Base-by-base conservation (phyloP, 192 early-diverging fungal species). In the Entomortierella beljakovae region DNA sequence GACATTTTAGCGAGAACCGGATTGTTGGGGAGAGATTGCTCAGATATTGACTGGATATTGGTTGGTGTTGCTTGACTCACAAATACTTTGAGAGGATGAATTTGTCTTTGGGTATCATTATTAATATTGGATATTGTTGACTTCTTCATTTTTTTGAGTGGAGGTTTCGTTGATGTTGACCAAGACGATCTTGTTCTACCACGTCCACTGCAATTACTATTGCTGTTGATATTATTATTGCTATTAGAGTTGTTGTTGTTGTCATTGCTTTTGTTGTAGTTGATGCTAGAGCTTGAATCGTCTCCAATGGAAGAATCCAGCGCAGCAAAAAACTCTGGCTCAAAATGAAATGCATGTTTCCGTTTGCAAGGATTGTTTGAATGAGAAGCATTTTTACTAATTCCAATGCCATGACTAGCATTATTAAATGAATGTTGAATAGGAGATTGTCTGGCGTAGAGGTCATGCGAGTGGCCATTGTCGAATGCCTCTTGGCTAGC, bases 291-390 rank as follows among this genome's bases (percentile, higher is more conserved):
- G n/a, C n/a, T n/a, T n/a, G n/a, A n/a, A n/a, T n/a, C 28, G 20
- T 69, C 75, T 32, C 35, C 26, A 0, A 69, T 23, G 7, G 74
- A 64, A 8, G 74, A 40, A 11, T 79, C 75, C 5, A 79, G 64
- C 1, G 68, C 66, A 3, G 67, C 75, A 49, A 54, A 53, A 33
- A 70, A 79, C 7, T 79, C 75, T 23, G 75, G 61, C n/a, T 79
- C 75, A 48, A 79, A 79, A 1, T 70, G 67, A 15, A 70, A 37
- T 22, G 75, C 48, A 11, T 69, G 75, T 22, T 79, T 70, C 37
- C 71, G 62, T 25, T 66, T 74, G 51, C 53, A 52, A 22, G 64
- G 58, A 25, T 65, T 74, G 26, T 53, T 35, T 38, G 23, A 32
- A 25, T 33, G 11, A 6, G 16, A 8, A 34, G 37, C 53, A 22